Conservation (phyloP, 805 yeast genomes). For the Kazachstania psychrophila region DNA sequence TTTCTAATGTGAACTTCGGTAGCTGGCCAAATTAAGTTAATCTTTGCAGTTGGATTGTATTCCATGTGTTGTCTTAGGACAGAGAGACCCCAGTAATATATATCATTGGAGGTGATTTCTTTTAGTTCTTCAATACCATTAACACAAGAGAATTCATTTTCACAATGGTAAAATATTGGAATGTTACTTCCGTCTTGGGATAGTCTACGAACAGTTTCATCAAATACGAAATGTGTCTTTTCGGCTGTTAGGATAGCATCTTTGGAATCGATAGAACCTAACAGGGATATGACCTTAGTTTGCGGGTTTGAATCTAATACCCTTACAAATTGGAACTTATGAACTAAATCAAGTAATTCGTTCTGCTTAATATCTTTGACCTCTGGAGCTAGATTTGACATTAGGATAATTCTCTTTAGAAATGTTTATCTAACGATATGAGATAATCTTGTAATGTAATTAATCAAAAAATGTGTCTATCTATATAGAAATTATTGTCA, state of each 20-base stretch:
- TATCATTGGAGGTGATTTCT: slow-evolving; percentile 60
- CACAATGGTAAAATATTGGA: slow-evolving; percentile 19
- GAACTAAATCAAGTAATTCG: slow-evolving; percentile 11
- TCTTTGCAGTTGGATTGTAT: slow-evolving; percentile 49
- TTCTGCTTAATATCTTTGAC: background rate
- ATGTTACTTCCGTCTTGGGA: slow-evolving; percentile 23
- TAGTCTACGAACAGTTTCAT: slow-evolving; percentile 24
- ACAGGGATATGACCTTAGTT: slow-evolving; percentile 49
- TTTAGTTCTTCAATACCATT: slow-evolving; percentile 23
- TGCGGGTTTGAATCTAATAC: slow-evolving; percentile 53
- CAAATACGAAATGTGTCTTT: slow-evolving; percentile 51
- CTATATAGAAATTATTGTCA: no score
- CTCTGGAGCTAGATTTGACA: no score
- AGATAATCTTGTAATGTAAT: no score
- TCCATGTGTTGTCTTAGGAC: slow-evolving; percentile 40
- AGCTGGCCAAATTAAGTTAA: slow-evolving; percentile 82
- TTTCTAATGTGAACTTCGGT: slow-evolving; percentile 74
- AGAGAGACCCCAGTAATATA: slow-evolving; percentile 73
- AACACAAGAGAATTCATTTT: slow-evolving; percentile 22
- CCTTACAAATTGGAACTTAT: slow-evolving; percentile 37
- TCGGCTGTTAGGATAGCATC: slow-evolving; percentile 67
- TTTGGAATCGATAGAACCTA: slow-evolving; percentile 56
- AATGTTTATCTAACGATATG: no score
- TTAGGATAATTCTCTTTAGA: no score
- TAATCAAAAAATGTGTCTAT: no score